A percentile compares a stretch with the other conserved stretches of the same genome.
Conservation (phyloP, 2,329 filamentous ascomycete species). For the Sporothrix luriei region DNA sequence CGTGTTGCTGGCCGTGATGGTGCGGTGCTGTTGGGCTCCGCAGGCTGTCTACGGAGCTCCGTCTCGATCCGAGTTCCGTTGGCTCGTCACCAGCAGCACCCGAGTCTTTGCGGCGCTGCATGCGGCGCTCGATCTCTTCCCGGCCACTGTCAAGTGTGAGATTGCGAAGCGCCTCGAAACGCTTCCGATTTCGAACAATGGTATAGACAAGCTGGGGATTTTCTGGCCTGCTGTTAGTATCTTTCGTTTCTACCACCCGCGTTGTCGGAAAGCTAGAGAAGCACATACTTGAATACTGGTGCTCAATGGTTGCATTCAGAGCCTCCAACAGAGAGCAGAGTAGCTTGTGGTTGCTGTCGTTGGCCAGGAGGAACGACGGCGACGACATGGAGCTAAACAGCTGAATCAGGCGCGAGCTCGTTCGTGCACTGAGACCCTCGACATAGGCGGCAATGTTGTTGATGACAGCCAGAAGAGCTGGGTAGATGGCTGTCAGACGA, state of each 20-base stretch:
- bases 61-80: conserved; percentile 53
- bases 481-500: conserved; percentile 87
- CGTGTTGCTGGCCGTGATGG: conserved; percentile 41
- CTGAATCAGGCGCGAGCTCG: conserved; percentile 81
- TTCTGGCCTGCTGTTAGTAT: conserved; percentile 49
- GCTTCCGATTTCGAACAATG: conserved; percentile 75
- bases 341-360: conserved; percentile 84
- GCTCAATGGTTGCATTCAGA: conserved; percentile 85
- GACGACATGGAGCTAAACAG: conserved; percentile 91
- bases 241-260: neutral
- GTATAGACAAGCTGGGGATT: conserved; percentile 82
- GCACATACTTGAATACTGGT: conserved; percentile 73
- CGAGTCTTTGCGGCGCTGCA: conserved; percentile 68
- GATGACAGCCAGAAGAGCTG: conserved; percentile 85
- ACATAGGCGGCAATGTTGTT: conserved; percentile 90
- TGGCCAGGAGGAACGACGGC: conserved; percentile 86
- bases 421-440: conserved; percentile 71
- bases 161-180: conserved; percentile 79
- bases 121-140: conserved; percentile 83
- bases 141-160: conserved; percentile 93
- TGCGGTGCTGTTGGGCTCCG: conserved; percentile 62
- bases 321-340: conserved; percentile 83
- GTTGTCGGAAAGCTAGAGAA: no score
- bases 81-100: conserved; percentile 44
- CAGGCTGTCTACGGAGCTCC: conserved; percentile 68